A percentile compares a stretch with the other conserved stretches of the same genome.
These are phyloP conservation scores for Codiaeum variegatum DNA, from an alignment of 441 rosid genomes.

Conservation along the genomic window DNA sequence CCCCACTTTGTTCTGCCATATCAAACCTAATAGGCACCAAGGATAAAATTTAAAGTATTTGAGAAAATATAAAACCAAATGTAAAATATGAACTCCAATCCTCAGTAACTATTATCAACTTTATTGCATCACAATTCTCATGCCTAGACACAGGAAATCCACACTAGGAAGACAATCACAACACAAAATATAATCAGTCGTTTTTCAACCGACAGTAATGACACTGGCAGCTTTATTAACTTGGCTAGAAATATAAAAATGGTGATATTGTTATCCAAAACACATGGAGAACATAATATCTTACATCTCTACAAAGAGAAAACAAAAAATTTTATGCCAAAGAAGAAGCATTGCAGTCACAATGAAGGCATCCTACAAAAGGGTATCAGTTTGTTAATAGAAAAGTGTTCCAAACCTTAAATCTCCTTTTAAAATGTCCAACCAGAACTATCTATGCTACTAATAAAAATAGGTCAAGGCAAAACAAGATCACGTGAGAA, in stretches of 20 bases:
- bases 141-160: background rate
- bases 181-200: background rate
- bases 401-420: background rate
- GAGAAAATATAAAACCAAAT: background rate
- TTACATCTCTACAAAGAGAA: background rate
- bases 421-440: background rate
- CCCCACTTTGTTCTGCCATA: slow-evolving; percentile 93
- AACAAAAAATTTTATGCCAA: background rate
- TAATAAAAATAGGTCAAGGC: background rate
- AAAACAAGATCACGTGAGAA: background rate
- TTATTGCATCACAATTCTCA: background rate
- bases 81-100: too few species aligned
- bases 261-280: background rate
- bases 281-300: background rate
- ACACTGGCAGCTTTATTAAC: background rate
- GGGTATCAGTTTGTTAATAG: background rate
- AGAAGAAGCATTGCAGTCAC: background rate
- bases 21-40: slow-evolving; percentile 62
- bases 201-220: background rate
- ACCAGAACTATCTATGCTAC: background rate
- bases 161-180: background rate
- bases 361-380: background rate
- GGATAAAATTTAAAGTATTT: slow-evolving; percentile 1
- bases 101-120: background rate
- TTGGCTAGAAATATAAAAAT: background rate